Evolutionary conservation across 2,329 filamentous ascomycete species (phyloP).

Genomic region (Plenodomus biglobosus): DNA sequence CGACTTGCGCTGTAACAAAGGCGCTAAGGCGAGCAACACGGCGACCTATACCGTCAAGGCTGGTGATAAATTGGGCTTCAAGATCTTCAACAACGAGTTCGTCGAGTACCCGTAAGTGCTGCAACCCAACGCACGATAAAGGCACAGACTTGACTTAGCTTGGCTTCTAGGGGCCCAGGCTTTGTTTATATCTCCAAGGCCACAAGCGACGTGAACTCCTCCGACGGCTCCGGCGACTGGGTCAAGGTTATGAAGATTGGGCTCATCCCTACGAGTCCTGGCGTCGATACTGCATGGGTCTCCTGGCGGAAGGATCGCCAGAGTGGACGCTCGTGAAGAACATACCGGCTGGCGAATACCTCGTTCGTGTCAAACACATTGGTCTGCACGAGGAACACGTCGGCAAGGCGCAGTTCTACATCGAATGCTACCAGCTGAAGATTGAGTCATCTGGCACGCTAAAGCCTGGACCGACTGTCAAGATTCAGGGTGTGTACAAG

Average conservation of each 20-base stretch:
- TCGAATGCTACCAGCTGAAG: constrained; percentile 50
- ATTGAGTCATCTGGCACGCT: constrained; percentile 48
- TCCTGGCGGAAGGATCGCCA: constrained; percentile 45
- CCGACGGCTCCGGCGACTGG: constrained; percentile 63
- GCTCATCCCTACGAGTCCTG: constrained; percentile 27
- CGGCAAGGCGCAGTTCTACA: constrained; percentile 40
- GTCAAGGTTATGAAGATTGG: constrained; percentile 40
- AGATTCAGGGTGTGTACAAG: constrained; percentile 54
- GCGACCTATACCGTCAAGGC: constrained; percentile 44
- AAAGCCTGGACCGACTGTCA: constrained; percentile 48
- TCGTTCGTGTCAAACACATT: constrained; percentile 42
- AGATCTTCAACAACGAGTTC: constrained; percentile 54
- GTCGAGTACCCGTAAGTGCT: constrained; percentile 42
- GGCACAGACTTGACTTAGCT: too few species aligned
- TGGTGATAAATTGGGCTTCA: constrained; percentile 54
- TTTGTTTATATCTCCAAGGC: constrained; percentile 50
- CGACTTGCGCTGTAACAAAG: constrained; percentile 43
- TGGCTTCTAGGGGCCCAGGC: constrained; percentile 25
- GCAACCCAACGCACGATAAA: too few species aligned
- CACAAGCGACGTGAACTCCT: constrained; percentile 66
- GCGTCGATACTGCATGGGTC: constrained; percentile 31
- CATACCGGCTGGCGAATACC: constrained; percentile 45
- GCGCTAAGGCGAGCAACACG: constrained; percentile 37
- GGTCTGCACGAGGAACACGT: constrained; percentile 36
- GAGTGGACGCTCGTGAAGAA: constrained; percentile 49